A percentile compares a stretch with the other conserved stretches of the same genome.
Conservation (phyloP, 306 rosid species). For the cucumber (Cucumis sativus) region DNA sequence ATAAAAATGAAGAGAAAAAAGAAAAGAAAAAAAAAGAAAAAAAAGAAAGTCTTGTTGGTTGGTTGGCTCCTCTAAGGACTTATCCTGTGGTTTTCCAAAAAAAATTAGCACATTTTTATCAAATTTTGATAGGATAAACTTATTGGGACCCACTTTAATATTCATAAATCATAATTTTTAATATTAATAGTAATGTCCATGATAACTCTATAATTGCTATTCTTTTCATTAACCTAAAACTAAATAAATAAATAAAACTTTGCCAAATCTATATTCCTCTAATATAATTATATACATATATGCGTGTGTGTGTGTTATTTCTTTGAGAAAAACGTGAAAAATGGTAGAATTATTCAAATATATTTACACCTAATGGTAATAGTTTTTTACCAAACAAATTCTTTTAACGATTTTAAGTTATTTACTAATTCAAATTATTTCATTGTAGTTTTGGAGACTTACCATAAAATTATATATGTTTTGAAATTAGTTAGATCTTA, state of each 20-base stretch:
- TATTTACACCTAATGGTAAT: no score
- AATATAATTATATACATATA: no score
- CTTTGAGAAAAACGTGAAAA: background rate
- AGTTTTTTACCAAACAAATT: no score
- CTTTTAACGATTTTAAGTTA: no score
- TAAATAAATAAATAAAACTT: background rate
- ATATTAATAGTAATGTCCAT: conserved; percentile 4
- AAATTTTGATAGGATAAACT: conserved; percentile 10
- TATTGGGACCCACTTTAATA: conserved; percentile 28
- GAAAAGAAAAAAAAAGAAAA: background rate
- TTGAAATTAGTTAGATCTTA: no score
- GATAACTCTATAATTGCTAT: conserved; percentile 3
- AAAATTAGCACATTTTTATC: conserved; percentile 6
- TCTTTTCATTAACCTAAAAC: background rate
- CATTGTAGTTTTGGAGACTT: no score
- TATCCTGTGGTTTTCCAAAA: conserved; percentile 28
- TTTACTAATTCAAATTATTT: no score
- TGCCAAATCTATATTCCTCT: background rate
- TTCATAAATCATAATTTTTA: background rate
- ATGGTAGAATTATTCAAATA: background rate
- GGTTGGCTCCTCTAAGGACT: conserved; percentile 13
- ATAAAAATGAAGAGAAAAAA: background rate
- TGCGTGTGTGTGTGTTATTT: background rate
- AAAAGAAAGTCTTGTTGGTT: background rate
- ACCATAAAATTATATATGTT: no score